phyloP scores from a whole-genome alignment of 345 rosid genomes.

The Dipteronia sinensis region DNA sequence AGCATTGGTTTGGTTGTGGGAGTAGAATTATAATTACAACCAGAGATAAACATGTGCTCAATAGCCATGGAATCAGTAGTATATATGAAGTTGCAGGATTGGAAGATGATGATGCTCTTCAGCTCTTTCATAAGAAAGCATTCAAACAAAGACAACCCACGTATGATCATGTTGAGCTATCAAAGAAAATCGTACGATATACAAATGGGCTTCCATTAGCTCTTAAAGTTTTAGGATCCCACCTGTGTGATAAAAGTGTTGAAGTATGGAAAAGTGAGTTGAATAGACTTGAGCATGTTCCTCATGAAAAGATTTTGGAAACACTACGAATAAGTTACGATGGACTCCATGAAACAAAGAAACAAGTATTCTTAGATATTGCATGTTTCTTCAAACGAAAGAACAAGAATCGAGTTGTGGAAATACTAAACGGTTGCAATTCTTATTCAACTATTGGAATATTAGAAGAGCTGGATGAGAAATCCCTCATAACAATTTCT shows the following conservation, averaged over 20 bases:
- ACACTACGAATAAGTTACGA: background rate
- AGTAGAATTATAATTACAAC: constrained; percentile 26
- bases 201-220: constrained; percentile 23
- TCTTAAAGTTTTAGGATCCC: constrained; percentile 14
- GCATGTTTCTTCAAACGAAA: constrained; percentile 15
- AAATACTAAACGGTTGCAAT: constrained; percentile 9
- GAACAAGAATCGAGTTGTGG: background rate
- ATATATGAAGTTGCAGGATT: background rate
- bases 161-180: background rate
- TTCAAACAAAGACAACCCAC: background rate
- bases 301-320: background rate
- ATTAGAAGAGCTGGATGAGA: background rate
- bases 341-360: background rate
- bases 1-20: background rate
- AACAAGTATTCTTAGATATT: constrained; percentile 2
- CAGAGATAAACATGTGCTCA: background rate
- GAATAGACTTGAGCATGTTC: background rate
- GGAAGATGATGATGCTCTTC: background rate
- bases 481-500: constrained; percentile 15
- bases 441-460: background rate
- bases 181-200: background rate
- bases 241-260: background rate
- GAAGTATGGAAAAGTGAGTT: constrained; percentile 14
- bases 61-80: background rate
- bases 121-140: constrained; percentile 24